phyloP scores from a whole-genome alignment of 2,329 filamentous ascomycete genomes.

The Bipolaris victoriae region DNA sequence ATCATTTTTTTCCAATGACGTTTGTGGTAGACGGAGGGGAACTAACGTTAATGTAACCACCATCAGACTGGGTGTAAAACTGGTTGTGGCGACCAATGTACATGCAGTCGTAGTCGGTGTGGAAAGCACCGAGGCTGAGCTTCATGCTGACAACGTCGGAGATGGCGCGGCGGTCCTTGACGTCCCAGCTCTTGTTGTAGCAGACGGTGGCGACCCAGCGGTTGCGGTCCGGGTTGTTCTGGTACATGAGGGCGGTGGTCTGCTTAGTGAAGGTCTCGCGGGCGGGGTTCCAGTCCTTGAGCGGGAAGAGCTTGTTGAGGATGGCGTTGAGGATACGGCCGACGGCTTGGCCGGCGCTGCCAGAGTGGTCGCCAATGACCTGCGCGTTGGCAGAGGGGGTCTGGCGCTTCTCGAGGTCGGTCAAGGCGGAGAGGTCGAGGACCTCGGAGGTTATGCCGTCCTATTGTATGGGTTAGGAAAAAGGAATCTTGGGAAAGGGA shows the following conservation, averaged over 20 bases:
- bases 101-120: conserved; percentile 9
- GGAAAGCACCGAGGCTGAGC: neutral
- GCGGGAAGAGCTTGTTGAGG: conserved; percentile 1
- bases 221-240: neutral
- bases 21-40: neutral
- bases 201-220: neutral
- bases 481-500: too few relatives aligned
- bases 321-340: conserved; percentile 1
- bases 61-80: neutral
- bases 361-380: conserved; percentile 2
- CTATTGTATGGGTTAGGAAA: neutral
- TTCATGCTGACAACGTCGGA: conserved; percentile 2
- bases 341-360: neutral
- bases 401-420: neutral
- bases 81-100: conserved; percentile 1
- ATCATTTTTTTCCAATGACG: too few relatives aligned
- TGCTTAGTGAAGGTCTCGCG: conserved; percentile 9
- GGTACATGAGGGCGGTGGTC: neutral
- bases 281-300: conserved; percentile 5
- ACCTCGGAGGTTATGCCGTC: neutral
- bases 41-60: conserved; percentile 3
- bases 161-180: neutral
- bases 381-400: neutral
- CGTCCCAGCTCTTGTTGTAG: conserved; percentile 4
- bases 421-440: neutral